These are phyloP conservation scores for Sanghuangporus sanghuang DNA, from an alignment of 1,284 basidiomycete genomes.

Conservation along the genomic window DNA sequence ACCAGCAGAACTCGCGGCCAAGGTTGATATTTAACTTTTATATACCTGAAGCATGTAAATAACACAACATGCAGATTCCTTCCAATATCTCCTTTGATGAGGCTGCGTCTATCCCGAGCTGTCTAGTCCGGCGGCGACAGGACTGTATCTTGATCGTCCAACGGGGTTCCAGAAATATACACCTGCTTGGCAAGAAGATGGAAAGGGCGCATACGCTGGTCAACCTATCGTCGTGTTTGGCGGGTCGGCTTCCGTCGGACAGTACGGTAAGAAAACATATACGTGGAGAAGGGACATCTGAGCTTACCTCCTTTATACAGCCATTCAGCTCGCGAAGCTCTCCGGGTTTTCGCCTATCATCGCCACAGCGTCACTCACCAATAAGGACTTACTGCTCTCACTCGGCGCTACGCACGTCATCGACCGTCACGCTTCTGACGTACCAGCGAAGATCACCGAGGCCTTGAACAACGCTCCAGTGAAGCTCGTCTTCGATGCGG, in stretches of 20 bases:
- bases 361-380: slow-evolving; percentile 42
- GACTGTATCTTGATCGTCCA: slow-evolving; percentile 21
- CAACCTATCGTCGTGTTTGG: slow-evolving; percentile 32
- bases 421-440: slow-evolving; percentile 32
- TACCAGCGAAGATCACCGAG: slow-evolving; percentile 27
- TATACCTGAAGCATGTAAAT: not conserved
- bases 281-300: slow-evolving; percentile 22
- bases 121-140: slow-evolving; percentile 34
- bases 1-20: slow-evolving; percentile 22
- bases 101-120: slow-evolving; percentile 36
- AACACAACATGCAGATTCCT: slow-evolving; percentile 23
- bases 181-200: slow-evolving; percentile 21
- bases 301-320: not conserved
- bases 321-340: slow-evolving; percentile 42
- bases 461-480: slow-evolving; percentile 27
- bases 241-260: slow-evolving; percentile 33
- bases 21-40: slow-evolving; percentile 17
- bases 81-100: slow-evolving; percentile 28
- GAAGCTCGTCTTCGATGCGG: slow-evolving; percentile 35
- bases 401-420: slow-evolving; percentile 51
- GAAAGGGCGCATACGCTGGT: slow-evolving; percentile 23
- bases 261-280: slow-evolving; percentile 28
- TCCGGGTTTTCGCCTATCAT: slow-evolving; percentile 52
- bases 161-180: not conserved
- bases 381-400: slow-evolving; percentile 37